A percentile compares a stretch with the other conserved stretches of the same genome.
Conservation (phyloP, 345 rosid genomes). For the Fremontodendron californicum region DNA sequence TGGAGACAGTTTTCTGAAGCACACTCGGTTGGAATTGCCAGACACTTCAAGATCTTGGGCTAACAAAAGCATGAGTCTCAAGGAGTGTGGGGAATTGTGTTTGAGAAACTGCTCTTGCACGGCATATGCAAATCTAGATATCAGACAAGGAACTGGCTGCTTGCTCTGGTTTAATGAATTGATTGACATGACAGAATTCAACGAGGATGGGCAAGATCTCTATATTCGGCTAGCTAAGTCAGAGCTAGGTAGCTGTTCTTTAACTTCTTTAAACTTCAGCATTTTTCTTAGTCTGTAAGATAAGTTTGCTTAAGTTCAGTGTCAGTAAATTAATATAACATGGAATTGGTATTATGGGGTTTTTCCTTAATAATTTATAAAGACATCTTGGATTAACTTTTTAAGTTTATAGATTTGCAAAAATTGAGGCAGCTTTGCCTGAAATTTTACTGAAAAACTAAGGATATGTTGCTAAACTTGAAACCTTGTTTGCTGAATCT, state of each 20-base stretch:
- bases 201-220: not conserved
- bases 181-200: conserved; percentile 16
- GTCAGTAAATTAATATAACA: not conserved
- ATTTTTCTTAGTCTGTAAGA: not conserved
- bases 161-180: conserved; percentile 24
- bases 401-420: not conserved
- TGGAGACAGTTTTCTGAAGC: conserved; percentile 28
- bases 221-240: conserved; percentile 15
- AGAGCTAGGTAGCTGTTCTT: conserved; percentile 13
- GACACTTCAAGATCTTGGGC: conserved; percentile 29
- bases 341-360: not conserved
- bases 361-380: not conserved
- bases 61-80: conserved; percentile 14
- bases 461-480: not conserved
- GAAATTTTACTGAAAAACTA: not conserved
- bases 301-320: not conserved
- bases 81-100: conserved; percentile 28
- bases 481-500: not conserved
- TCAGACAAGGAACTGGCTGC: conserved; percentile 24
- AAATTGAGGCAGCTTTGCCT: not conserved
- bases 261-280: not conserved
- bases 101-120: conserved; percentile 42
- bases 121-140: conserved; percentile 33
- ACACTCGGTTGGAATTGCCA: conserved; percentile 34
- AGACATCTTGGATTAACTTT: no score